A percentile compares a stretch with the other conserved stretches of the same genome.
Conservation (phyloP, 129 eudicot species). For the Helianthus annuus region DNA sequence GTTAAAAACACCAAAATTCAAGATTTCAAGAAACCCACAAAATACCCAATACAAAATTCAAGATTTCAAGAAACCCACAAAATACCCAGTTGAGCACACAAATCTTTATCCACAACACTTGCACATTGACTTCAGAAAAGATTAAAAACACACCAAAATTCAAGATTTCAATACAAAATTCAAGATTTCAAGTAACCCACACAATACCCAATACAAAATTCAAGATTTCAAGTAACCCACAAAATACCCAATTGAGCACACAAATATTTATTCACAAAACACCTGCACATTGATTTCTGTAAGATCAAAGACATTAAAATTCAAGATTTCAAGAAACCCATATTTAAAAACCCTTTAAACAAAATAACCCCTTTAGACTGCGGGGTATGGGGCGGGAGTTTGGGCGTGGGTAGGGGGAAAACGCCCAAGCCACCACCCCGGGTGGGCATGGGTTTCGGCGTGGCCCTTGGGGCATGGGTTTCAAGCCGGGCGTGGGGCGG, state of each 20-base stretch:
- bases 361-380: too few species aligned
- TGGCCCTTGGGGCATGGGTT: too few species aligned
- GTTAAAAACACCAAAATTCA: background rate
- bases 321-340: constrained; percentile 37
- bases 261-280: background rate
- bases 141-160: background rate
- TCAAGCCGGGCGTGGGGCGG: too few species aligned
- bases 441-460: too few species aligned
- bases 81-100: background rate
- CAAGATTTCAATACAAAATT: too few species aligned
- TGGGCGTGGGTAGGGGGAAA: too few species aligned
- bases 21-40: too few species aligned
- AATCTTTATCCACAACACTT: background rate
- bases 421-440: too few species aligned
- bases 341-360: constrained; percentile 24
- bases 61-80: constrained; percentile 10
- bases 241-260: constrained; percentile 2
- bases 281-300: constrained; percentile 19
- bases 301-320: constrained; percentile 1
- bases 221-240: constrained; percentile 13
- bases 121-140: constrained; percentile 8
- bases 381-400: too few species aligned
- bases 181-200: too few species aligned
- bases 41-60: constrained; percentile 12
- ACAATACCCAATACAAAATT: too few species aligned